A percentile compares a stretch with the other conserved stretches of the same genome.
These are phyloP conservation scores for Fusarium tjaetaba DNA, from an alignment of 2,329 filamentous ascomycete species.

Conservation along the genomic window DNA sequence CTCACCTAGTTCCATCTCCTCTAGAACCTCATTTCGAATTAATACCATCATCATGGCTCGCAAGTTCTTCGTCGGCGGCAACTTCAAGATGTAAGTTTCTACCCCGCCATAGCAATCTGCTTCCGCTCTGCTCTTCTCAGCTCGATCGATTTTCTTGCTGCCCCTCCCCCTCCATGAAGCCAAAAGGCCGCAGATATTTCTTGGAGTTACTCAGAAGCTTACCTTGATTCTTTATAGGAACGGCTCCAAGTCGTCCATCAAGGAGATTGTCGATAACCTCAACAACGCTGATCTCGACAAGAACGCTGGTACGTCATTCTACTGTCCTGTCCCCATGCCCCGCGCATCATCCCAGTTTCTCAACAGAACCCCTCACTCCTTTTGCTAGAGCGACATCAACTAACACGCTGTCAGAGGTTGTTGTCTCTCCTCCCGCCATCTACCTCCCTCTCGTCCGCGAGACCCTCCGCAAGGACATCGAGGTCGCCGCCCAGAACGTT, in stretches of 20 bases:
- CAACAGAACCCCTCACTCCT: constrained; percentile 20
- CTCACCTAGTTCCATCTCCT: not conserved
- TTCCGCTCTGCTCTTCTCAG: constrained; percentile 9
- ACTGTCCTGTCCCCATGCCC: constrained; percentile 5
- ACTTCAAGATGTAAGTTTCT: constrained; percentile 94
- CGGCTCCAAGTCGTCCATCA: constrained; percentile 89
- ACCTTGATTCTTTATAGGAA: constrained; percentile 71
- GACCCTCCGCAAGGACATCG: constrained; percentile 77
- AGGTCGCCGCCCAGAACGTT: constrained; percentile 95
- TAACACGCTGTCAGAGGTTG: constrained; percentile 74
- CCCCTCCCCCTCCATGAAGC: constrained; percentile 29
- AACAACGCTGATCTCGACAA: constrained; percentile 85
- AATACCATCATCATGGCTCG: constrained; percentile 78
- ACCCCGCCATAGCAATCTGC: constrained; percentile 39
- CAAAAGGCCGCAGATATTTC: constrained; percentile 45
- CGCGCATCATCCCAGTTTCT: constrained; percentile 8
- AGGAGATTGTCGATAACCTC: constrained; percentile 87
- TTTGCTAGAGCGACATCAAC: not conserved
- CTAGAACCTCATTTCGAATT: constrained; percentile 4
- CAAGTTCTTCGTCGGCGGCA: constrained; percentile 97
- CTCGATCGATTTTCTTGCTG: constrained; percentile 8
- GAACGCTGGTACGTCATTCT: constrained; percentile 70
- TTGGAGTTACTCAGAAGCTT: constrained; percentile 16
- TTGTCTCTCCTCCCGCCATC: constrained; percentile 88
- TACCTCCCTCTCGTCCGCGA: constrained; percentile 91